These are phyloP conservation scores for Candida peoriensis DNA, from an alignment of 805 yeast species.

Conservation along the genomic window DNA sequence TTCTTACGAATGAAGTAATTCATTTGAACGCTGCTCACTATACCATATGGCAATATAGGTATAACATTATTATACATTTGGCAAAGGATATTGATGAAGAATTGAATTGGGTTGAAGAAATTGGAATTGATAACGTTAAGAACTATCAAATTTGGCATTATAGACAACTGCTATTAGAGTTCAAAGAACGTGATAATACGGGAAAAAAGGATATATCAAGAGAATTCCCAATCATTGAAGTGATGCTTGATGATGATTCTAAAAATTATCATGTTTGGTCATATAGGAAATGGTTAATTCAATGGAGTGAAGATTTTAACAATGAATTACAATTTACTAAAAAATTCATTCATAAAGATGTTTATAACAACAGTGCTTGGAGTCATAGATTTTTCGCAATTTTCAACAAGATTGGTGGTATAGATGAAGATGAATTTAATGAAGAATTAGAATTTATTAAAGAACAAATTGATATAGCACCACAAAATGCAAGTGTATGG, in stretches of 20 bases:
- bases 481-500: conserved; percentile 86
- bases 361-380: conserved; percentile 93
- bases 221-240: conserved; percentile 61
- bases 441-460: conserved; percentile 52
- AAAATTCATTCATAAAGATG: conserved; percentile 49
- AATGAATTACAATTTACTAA: conserved; percentile 51
- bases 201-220: conserved; percentile 36
- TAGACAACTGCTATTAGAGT: conserved; percentile 60
- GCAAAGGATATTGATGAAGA: conserved; percentile 42
- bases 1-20: conserved; percentile 59
- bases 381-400: conserved; percentile 67
- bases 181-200: conserved; percentile 12
- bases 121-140: conserved; percentile 75
- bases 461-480: conserved; percentile 48
- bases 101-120: conserved; percentile 71
- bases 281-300: conserved; percentile 78
- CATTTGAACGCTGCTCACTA: conserved; percentile 82
- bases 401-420: conserved; percentile 25
- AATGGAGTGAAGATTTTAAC: conserved; percentile 43
- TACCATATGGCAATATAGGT: conserved; percentile 79
- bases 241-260: conserved; percentile 71
- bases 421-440: conserved; percentile 8
- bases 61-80: conserved; percentile 40
- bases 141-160: conserved; percentile 98
- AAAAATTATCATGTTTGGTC: conserved; percentile 98